These are phyloP conservation scores for Xerocomus nothofagi DNA, from an alignment of 1,284 basidiomycete genomes.

Conservation along the genomic window DNA sequence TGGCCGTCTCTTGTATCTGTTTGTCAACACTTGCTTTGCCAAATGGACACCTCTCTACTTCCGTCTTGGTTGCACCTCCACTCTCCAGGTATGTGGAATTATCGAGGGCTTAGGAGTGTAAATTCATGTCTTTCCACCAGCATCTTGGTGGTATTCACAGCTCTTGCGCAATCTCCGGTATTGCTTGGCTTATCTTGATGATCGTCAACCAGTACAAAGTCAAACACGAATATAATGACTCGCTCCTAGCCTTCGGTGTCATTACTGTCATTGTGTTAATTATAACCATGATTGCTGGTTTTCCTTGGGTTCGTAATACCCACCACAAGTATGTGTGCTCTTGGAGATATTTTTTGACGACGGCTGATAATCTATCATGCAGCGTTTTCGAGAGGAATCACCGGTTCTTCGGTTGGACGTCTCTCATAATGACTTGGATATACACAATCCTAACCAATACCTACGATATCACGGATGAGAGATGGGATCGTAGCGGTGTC, in stretches of 20 bases:
- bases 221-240: conserved; percentile 48
- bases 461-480: conserved; percentile 50
- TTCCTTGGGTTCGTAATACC: conserved; percentile 73
- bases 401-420: conserved; percentile 73
- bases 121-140: conserved; percentile 35
- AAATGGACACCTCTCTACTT: conserved; percentile 77
- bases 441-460: conserved; percentile 67
- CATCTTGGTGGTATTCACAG: conserved; percentile 78
- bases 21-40: conserved; percentile 55
- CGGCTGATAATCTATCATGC: conserved; percentile 10
- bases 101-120: not conserved
- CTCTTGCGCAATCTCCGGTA: conserved; percentile 67
- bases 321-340: conserved; percentile 68
- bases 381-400: conserved; percentile 75
- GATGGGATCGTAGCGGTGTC: conserved; percentile 55
- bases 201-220: conserved; percentile 54
- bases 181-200: conserved; percentile 64
- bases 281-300: conserved; percentile 55
- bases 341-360: not conserved
- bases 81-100: conserved; percentile 52
- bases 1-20: conserved; percentile 50
- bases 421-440: conserved; percentile 60
- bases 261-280: conserved; percentile 54
- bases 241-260: conserved; percentile 58
- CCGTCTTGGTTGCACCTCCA: conserved; percentile 67